Percentiles rank a stretch among this genome's conserved stretches.
Conservation (phyloP, 306 rosid species). For the cucumber (Cucumis sativus) region Cucumber_9930_V3 NC_026655.2:13987001-13987500, state of each 20-base stretch:
- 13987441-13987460: not conserved
- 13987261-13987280: slow-evolving; percentile 53
- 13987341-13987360: too few species aligned
- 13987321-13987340: not conserved
- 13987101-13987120: too few species aligned
- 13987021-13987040: slow-evolving; percentile 67
- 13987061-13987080: slow-evolving; percentile 49
- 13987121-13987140: too few species aligned
- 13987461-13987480: not conserved
- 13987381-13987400: not conserved
- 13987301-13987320: not conserved
- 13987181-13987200: slow-evolving; percentile 49
- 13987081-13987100: slow-evolving; percentile 40
- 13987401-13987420: not conserved
- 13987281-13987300: slow-evolving; percentile 83
- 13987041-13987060: slow-evolving; percentile 91
- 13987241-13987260: slow-evolving; percentile 59
- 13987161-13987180: slow-evolving; percentile 62
- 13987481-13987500: not conserved
- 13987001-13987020: slow-evolving; percentile 54
- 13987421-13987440: not conserved
- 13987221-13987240: slow-evolving; percentile 88
- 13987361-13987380: not conserved
- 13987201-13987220: slow-evolving; percentile 71
- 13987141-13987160: slow-evolving; percentile 16